Percentiles rank a stretch among this genome's conserved stretches.
These are phyloP conservation scores for Cyberlindnera maritima DNA, from an alignment of 805 yeast genomes.

Conservation along the genomic window DNA sequence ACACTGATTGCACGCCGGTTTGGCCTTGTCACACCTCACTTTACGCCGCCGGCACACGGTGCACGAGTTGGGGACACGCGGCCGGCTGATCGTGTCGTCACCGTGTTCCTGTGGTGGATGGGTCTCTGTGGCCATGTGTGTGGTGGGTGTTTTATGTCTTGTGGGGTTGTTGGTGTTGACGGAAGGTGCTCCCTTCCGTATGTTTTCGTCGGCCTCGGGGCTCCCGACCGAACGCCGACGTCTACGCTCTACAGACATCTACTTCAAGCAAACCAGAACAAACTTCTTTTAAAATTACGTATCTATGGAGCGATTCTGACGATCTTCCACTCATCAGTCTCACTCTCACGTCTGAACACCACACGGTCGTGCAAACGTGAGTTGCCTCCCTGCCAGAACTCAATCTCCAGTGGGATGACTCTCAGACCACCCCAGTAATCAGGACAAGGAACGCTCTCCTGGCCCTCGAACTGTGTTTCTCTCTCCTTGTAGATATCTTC, in stretches of 20 bases:
- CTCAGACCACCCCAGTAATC: slow-evolving; percentile 95
- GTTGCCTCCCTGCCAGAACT: slow-evolving; percentile 96
- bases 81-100: slow-evolving; percentile 7
- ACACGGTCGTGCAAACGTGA: slow-evolving; percentile 90
- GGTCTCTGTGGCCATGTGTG: no score
- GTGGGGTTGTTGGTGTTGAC: no score
- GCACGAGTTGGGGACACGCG: slow-evolving; percentile 44
- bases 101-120: no score
- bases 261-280: no score
- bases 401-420: slow-evolving; percentile 83
- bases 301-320: slow-evolving; percentile 68
- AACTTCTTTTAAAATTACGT: no score
- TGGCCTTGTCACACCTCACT: slow-evolving; percentile 42
- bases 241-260: no score
- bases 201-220: no score
- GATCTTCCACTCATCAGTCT: slow-evolving; percentile 55
- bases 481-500: slow-evolving; percentile 47
- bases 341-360: slow-evolving; percentile 57
- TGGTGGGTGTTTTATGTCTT: no score
- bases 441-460: slow-evolving; percentile 79
- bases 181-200: no score
- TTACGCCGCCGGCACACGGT: slow-evolving; percentile 46
- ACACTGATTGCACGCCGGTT: slow-evolving; percentile 55
- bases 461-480: slow-evolving; percentile 56
- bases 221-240: no score